Evolutionary conservation across 1,284 basidiomycete genomes (phyloP), one percentile per base, ranked within the genome.

Genomic region (Puccinia horiana): DNA sequence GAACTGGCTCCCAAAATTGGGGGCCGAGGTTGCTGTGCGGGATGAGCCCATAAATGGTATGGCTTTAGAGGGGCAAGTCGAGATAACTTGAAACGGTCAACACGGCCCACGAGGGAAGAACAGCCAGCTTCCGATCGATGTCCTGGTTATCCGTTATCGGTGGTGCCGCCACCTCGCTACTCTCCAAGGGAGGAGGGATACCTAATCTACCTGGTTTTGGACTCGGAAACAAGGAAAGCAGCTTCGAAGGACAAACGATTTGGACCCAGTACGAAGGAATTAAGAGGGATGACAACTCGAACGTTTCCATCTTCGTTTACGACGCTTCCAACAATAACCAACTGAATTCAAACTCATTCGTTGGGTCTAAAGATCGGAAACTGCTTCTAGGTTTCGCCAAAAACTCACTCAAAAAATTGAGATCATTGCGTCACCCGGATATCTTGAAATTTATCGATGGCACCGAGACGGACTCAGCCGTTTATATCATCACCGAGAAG

Each of bases 401-500:
- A 86, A 99, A 99, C 87, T 91, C 95, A 0, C 89, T 98, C 49
- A 92, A 93, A 83, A 98, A 96, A 87, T 89, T 99, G 16, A 91
- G 96, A 58, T 94, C 94, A 1, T 93, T 93, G 9, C 91, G 97
- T 52, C 97, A 99, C 89, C 97, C 97, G 0, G 93, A 98, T 87
- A 91, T 99, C 2, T 91, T 99, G 85, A 96, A 94, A 86, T 96
- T 97, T 87, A 91, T 99, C 88, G 96, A 97, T 84, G 94, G 91
- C 0, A 92, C 94, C 8, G 96, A 98, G 86, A 93, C 94, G 1
- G 94, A 96, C 70, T 91, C 91, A 0, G 91, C 91, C 0, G 91
- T 99, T 58, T 93, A 95, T 87, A 94, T 99, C 85, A 93, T 97
- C 88, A 98, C 96, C 0, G 97, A 99, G 88, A 92, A 93, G 3